phyloP scores from a whole-genome alignment of 2,329 filamentous ascomycete genomes.

The Colletotrichum limetticola region DNA sequence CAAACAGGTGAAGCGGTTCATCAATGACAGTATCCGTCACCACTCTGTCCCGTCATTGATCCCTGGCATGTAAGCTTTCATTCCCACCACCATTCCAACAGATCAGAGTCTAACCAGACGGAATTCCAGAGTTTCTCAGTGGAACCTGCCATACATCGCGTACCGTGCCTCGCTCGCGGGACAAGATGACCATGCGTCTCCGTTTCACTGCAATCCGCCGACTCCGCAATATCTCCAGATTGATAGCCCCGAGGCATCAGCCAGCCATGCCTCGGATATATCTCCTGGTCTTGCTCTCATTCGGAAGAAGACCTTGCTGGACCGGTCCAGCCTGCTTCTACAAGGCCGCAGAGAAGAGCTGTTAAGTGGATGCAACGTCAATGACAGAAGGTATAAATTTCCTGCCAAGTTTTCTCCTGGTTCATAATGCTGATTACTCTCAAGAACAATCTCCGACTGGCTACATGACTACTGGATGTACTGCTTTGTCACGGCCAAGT shows the following conservation, averaged over 20 bases:
- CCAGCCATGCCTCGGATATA: not conserved
- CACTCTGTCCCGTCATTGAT: not conserved
- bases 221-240: constrained; percentile 5
- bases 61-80: not conserved
- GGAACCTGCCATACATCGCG: constrained; percentile 4
- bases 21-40: constrained; percentile 33
- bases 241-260: not conserved
- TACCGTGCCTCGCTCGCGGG: not conserved
- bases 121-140: not conserved
- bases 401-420: accelerated
- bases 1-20: constrained; percentile 38
- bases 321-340: constrained; percentile 34
- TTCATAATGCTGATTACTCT: not conserved
- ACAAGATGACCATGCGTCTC: not conserved
- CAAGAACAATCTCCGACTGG: constrained; percentile 21
- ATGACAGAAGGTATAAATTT: constrained; percentile 23
- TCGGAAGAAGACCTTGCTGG: constrained; percentile 8
- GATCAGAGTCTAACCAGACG: not conserved
- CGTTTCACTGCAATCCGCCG: not conserved
- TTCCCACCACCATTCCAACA: too few species aligned
- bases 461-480: constrained; percentile 41
- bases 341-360: constrained; percentile 32
- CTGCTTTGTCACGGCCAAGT: constrained; percentile 39
- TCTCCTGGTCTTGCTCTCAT: constrained; percentile 34
- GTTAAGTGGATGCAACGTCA: constrained; percentile 9